These are phyloP conservation scores for Yamadazyma takamatsuzukensis DNA, from an alignment of 805 yeast species.

Conservation along the genomic window DNA sequence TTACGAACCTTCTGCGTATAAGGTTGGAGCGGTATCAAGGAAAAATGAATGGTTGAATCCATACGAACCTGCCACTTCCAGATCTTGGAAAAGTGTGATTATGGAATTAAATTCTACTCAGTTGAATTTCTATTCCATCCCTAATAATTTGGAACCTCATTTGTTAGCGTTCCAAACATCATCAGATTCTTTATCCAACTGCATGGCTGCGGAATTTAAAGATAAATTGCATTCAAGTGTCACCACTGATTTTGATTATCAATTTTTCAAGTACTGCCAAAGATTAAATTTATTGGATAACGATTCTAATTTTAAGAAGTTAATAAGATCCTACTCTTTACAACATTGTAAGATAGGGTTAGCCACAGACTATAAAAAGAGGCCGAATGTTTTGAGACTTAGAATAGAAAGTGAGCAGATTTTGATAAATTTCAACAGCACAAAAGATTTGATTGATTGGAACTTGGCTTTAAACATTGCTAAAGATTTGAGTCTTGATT, in stretches of 20 bases:
- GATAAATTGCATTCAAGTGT: conserved; percentile 13
- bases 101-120: conserved; percentile 86
- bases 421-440: conserved; percentile 57
- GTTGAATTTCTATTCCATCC: conserved; percentile 58
- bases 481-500: conserved; percentile 74
- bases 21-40: conserved; percentile 53
- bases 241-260: conserved; percentile 24
- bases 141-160: conserved; percentile 27
- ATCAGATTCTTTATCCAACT: conserved; percentile 1
- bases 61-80: conserved; percentile 58
- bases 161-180: conserved; percentile 16
- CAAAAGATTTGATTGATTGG: conserved; percentile 76
- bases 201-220: too few relatives aligned
- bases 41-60: conserved; percentile 80
- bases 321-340: conserved; percentile 67
- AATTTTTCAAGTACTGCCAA: conserved; percentile 23
- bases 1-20: conserved; percentile 64
- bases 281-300: conserved; percentile 17
- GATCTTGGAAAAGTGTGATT: conserved; percentile 69
- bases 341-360: conserved; percentile 84
- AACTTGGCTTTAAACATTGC: conserved; percentile 68
- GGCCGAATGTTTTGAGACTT: conserved; percentile 62
- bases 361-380: conserved; percentile 79
- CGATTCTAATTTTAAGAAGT: conserved; percentile 20
- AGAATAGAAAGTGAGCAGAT: conserved; percentile 84